Evolutionary conservation across 257 asterid species (phyloP).

Genomic region (Solanum stenotomum): DNA sequence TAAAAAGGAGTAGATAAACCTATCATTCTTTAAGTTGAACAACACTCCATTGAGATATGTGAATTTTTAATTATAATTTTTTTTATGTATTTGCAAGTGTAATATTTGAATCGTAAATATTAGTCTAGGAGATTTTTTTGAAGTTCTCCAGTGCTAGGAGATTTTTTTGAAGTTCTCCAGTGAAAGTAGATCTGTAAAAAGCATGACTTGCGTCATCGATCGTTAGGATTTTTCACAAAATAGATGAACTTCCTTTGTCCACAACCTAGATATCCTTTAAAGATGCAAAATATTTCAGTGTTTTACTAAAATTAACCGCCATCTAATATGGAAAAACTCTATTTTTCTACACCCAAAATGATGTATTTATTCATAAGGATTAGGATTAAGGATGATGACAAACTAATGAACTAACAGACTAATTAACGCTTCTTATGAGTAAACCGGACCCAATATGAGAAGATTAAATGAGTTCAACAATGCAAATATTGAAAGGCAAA

Average conservation of each 20-base stretch:
- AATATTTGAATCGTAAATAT: too few species aligned
- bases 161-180: too few species aligned
- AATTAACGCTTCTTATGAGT: too few species aligned
- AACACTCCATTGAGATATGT: neutral
- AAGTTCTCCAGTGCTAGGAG: too few species aligned
- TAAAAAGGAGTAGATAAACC: neutral
- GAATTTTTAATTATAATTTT: neutral
- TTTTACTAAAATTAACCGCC: too few species aligned
- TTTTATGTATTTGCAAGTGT: neutral
- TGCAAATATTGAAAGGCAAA: neutral
- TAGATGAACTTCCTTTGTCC: neutral
- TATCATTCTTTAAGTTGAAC: neutral
- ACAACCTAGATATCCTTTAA: too few species aligned
- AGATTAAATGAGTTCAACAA: neutral
- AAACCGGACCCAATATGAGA: neutral
- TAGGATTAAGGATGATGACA: neutral
- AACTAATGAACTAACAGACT: neutral
- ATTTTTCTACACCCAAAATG: neutral
- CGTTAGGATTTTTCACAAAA: neutral
- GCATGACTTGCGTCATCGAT: rapidly evolving
- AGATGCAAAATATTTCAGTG: rapidly evolving
- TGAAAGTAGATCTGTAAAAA: rapidly evolving
- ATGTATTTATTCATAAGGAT: neutral
- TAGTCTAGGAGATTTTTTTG: too few species aligned
- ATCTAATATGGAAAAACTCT: too few species aligned